Base-by-base conservation (phyloP, 2,329 filamentous ascomycete species). In the Colletotrichum abscissum region DNA sequence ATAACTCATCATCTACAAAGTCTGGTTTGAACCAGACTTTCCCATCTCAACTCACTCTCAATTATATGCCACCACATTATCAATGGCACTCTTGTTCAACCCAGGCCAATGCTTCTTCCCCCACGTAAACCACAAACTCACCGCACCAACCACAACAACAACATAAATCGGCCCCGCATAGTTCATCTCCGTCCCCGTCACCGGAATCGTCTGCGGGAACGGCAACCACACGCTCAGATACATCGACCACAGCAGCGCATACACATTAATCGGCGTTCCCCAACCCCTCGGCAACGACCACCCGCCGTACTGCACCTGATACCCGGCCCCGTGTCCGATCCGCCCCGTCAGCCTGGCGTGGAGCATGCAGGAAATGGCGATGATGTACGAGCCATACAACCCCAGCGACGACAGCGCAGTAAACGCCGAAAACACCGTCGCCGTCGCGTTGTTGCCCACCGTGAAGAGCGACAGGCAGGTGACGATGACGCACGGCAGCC, bases 351-450 rank as follows among this genome's bases (percentile, higher is more conserved):
- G 30, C 14, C 66, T 55, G n/a, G 70, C 70, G 9, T 73, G 70
- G 49, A 73, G 70, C 70, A 73, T 73, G 22, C 70, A 73, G 5
- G 70, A 73, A 30, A 73, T 73, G 16, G 70, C 70, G 2, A 73
- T 73, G 12, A 73, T 69, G 72, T 74, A 72, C 19, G 72, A 74
- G n/a, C 68, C 59, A 58, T 72, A 74, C 58, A 74, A 30, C 1
- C 72, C 68, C 38, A 74, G 63, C 8, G 72, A 72, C 0, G 72
- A 72, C 3, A 74, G 69, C 5, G 69, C 63, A 14, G 69, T 72
- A 16, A 74, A 74, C 2, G 72, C 68, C 26, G 68, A 74, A 14
- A 74, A 74, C n/a, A 73, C 68, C 30, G 70, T 70, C 16, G 70
- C 70, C 59, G 70, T 73, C 24, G 70, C 70, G 33, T 64, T 73